Percentiles rank a stretch among this genome's conserved stretches.
Conservation (phyloP, 805 yeast species). For the Teunomyces tritomae region DNA sequence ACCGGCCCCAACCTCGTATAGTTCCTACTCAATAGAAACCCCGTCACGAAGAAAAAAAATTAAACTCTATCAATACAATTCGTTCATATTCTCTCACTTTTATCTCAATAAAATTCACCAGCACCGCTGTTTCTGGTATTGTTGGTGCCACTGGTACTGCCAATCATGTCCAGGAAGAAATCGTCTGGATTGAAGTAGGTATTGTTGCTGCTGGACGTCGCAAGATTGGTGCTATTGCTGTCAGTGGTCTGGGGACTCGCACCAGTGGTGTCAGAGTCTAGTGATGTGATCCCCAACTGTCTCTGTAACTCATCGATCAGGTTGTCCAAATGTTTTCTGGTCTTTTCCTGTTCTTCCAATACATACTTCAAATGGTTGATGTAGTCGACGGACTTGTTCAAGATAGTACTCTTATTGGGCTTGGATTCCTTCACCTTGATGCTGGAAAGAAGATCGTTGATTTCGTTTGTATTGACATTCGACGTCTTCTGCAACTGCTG, state of each 20-base stretch:
- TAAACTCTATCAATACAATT: background rate
- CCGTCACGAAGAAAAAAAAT: background rate
- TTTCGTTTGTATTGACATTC: constrained; percentile 27
- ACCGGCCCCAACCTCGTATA: too few relatives aligned
- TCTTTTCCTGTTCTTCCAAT: constrained; percentile 51
- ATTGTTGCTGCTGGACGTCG: constrained; percentile 3
- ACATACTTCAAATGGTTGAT: constrained; percentile 64
- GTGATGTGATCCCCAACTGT: background rate
- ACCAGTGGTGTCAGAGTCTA: background rate
- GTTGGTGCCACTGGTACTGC: constrained; percentile 3
- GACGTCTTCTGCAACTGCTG: constrained; percentile 38
- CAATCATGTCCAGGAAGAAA: constrained; percentile 19
- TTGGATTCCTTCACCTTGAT: constrained; percentile 60
- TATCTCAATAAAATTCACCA: background rate
- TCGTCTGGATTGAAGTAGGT: constrained; percentile 21
- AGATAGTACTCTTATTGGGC: constrained; percentile 79
- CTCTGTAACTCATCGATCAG: constrained; percentile 7
- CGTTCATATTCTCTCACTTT: background rate
- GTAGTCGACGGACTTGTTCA: constrained; percentile 78
- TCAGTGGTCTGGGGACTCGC: background rate
- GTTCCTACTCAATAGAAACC: constrained; percentile 3
- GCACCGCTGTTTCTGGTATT: background rate
- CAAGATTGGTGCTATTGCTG: constrained; percentile 5
- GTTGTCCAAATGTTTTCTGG: constrained; percentile 37
- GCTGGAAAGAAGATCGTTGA: constrained; percentile 34